These are phyloP conservation scores for Blastobotrys buckinghamii DNA, from an alignment of 1,139 yeast genomes.

Conservation along the genomic window DNA sequence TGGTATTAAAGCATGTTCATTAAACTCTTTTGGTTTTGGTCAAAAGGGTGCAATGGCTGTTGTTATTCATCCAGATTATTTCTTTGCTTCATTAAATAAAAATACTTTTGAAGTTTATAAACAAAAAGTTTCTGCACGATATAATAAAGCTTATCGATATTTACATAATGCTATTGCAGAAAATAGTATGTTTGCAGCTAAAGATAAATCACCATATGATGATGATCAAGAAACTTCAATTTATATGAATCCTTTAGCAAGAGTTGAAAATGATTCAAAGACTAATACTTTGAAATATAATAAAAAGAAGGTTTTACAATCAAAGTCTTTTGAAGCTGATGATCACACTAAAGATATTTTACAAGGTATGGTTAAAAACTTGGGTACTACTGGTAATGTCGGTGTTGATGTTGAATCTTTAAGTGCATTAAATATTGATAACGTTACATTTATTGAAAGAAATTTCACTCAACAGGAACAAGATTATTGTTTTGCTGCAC, in stretches of 20 bases:
- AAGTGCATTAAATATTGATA: conserved; percentile 70
- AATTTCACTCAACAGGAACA: conserved; percentile 83
- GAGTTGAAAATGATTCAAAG: conserved; percentile 53
- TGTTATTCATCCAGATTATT: conserved; percentile 88
- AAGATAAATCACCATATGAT: conserved; percentile 87
- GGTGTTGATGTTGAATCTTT: conserved; percentile 97
- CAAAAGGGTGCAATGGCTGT: conserved; percentile 98
- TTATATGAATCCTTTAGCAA: conserved; percentile 93
- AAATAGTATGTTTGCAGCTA: conserved; percentile 87
- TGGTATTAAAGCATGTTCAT: conserved; percentile 95
- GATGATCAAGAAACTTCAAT: conserved; percentile 84
- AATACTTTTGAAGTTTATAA: conserved; percentile 64
- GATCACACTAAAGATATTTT: conserved; percentile 39
- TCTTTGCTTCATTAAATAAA: conserved; percentile 75
- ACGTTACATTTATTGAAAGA: conserved; percentile 84
- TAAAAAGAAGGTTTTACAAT: conserved; percentile 31
- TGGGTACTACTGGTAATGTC: conserved; percentile 58
- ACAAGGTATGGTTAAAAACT: conserved; percentile 34
- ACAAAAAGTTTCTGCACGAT: conserved; percentile 67
- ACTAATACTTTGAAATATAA: conserved; percentile 47
- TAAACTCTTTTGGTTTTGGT: conserved; percentile 98
- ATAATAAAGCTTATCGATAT: conserved; percentile 89
- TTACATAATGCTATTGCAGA: conserved; percentile 92
- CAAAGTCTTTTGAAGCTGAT: conserved; percentile 27
- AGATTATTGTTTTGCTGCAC: conserved; percentile 62